Evolutionary conservation across 163 green algal genomes (phyloP).

Genomic region (Trebouxiophyceae sp.): DNA sequence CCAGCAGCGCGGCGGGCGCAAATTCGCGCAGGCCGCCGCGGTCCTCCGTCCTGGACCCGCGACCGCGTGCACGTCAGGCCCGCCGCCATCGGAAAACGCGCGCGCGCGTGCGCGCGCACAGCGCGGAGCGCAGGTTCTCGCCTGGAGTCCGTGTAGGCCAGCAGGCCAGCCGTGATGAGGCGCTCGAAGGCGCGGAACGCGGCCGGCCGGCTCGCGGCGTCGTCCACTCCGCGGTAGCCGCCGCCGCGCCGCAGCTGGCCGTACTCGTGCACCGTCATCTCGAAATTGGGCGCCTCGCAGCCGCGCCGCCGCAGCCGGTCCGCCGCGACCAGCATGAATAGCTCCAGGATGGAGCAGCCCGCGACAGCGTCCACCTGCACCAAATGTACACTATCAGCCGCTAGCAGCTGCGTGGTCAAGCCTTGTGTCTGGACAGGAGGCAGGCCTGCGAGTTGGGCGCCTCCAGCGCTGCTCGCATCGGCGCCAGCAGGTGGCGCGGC

Average conservation of each 20-base stretch:
- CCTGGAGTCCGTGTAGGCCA: constrained; percentile 33
- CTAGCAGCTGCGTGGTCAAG: too few species aligned
- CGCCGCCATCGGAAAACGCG: neutral
- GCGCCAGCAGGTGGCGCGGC: neutral
- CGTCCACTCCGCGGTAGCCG: constrained; percentile 19
- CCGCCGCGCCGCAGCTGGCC: constrained; percentile 15
- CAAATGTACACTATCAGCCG: too few species aligned
- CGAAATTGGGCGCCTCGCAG: constrained; percentile 55
- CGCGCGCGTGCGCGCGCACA: neutral
- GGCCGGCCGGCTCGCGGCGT: constrained; percentile 25
- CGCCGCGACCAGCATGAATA: constrained; percentile 64
- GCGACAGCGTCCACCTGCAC: constrained; percentile 29
- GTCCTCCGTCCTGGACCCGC: constrained; percentile 15
- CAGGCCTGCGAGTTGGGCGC: too few species aligned
- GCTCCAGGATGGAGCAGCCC: constrained; percentile 55
- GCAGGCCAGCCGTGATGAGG: constrained; percentile 36
- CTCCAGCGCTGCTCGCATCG: too few species aligned
- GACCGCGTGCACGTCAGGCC: neutral
- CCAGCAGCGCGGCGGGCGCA: constrained; percentile 4
- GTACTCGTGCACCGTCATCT: constrained; percentile 50
- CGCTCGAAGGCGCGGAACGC: constrained; percentile 54
- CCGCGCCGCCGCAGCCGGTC: constrained; percentile 35
- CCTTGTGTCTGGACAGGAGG: too few species aligned
- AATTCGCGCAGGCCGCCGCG: constrained; percentile 19
- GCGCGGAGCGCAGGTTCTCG: too few species aligned